A percentile compares a stretch with the other conserved stretches of the same genome.
Evolutionary conservation across 345 rosid species (phyloP).

Genomic region (Triadica sebifera): DNA sequence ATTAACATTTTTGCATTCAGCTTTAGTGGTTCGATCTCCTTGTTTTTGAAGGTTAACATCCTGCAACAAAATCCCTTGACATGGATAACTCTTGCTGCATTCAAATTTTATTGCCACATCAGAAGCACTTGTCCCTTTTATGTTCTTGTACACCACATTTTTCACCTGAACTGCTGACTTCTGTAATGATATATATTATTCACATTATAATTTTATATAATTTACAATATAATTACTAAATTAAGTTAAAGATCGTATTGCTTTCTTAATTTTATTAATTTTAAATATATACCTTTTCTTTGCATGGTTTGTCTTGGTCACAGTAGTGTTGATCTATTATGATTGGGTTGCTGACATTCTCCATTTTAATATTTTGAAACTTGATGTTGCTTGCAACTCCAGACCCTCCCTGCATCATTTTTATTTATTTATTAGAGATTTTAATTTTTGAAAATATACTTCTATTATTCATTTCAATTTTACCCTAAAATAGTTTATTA

Average conservation of each 20-base stretch:
- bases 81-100: constrained; percentile 64
- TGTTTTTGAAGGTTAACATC: constrained; percentile 38
- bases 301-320: constrained; percentile 67
- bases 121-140: constrained; percentile 71
- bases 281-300: constrained; percentile 48
- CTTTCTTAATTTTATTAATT: background rate
- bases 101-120: constrained; percentile 58
- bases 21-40: constrained; percentile 26
- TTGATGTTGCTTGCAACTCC: constrained; percentile 72
- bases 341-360: constrained; percentile 72
- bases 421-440: background rate
- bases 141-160: constrained; percentile 67
- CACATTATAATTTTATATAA: background rate
- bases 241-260: no score
- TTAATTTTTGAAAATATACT: no score
- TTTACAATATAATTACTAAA: no score
- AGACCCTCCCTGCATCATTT: constrained; percentile 70
- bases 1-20: constrained; percentile 54
- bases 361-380: constrained; percentile 68
- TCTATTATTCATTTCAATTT: no score
- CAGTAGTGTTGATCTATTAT: constrained; percentile 84
- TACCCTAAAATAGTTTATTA: no score
- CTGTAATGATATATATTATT: constrained; percentile 29
- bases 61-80: constrained; percentile 57
- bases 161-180: constrained; percentile 63